Conservation (phyloP, 1,139 yeast species). For the Suhomyces bolitotheri region DNA sequence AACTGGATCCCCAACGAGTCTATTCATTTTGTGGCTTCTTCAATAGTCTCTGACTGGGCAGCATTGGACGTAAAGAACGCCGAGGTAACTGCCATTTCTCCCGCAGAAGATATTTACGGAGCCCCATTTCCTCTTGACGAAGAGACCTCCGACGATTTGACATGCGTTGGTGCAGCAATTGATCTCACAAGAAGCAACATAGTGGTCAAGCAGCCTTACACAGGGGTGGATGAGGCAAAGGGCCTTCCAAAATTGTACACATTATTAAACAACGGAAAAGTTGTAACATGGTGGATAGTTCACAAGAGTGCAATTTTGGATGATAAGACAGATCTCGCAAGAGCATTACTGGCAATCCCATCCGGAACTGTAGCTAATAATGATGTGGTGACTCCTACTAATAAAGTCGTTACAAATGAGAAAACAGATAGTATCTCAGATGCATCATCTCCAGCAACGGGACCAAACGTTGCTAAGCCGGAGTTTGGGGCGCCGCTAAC, state of each 20-base stretch:
- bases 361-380: neutral
- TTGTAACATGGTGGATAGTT: slow-evolving; percentile 67
- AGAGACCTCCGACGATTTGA: slow-evolving; percentile 63
- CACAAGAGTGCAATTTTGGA: slow-evolving; percentile 48
- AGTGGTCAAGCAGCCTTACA: slow-evolving; percentile 52
- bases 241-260: slow-evolving; percentile 65
- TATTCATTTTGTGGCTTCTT: slow-evolving; percentile 51
- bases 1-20: slow-evolving; percentile 42
- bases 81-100: slow-evolving; percentile 28
- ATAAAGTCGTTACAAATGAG: too few relatives aligned
- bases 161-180: slow-evolving; percentile 67
- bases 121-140: slow-evolving; percentile 73
- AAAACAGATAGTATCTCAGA: neutral
- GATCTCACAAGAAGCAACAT: slow-evolving; percentile 50
- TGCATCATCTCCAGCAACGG: too few relatives aligned
- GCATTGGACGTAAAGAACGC: slow-evolving; percentile 34
- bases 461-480: too few relatives aligned
- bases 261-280: slow-evolving; percentile 60
- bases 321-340: slow-evolving; percentile 22
- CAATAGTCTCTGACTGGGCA: slow-evolving; percentile 57
- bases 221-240: slow-evolving; percentile 52
- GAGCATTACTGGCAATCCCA: slow-evolving; percentile 17
- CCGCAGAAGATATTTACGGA: slow-evolving; percentile 65
- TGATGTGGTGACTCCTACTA: too few relatives aligned
- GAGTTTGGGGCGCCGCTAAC: too few relatives aligned